phyloP scores from a whole-genome alignment of 1,284 basidiomycete species.

The Anthracocystis walkeri region DNA sequence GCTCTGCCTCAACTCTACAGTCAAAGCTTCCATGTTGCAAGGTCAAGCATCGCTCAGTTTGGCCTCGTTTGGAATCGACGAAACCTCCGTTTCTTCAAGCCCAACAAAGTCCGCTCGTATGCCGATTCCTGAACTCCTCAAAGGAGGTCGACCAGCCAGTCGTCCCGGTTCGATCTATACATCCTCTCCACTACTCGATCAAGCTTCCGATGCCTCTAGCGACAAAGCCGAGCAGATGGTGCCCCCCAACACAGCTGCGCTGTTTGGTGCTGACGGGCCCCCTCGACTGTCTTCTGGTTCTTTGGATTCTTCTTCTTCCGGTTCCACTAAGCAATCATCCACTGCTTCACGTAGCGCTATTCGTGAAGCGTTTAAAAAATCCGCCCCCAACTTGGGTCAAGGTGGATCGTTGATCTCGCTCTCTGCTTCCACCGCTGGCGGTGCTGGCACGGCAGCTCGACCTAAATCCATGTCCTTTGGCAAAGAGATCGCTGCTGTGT shows the following conservation, averaged over 20 bases:
- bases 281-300: slow-evolving; percentile 38
- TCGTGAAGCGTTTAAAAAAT: slow-evolving; percentile 42
- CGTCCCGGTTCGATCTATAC: slow-evolving; percentile 26
- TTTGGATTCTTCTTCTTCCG: slow-evolving; percentile 19
- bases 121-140: slow-evolving; percentile 49
- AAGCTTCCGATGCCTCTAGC: background rate
- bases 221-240: slow-evolving; percentile 39
- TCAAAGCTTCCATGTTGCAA: slow-evolving; percentile 89
- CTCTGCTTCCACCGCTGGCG: slow-evolving; percentile 24
- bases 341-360: slow-evolving; percentile 24
- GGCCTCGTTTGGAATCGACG: slow-evolving; percentile 67
- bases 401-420: slow-evolving; percentile 47
- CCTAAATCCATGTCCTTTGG: slow-evolving; percentile 45
- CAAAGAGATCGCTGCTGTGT: slow-evolving; percentile 30
- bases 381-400: slow-evolving; percentile 40
- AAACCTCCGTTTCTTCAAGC: slow-evolving; percentile 12
- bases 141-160: slow-evolving; percentile 12
- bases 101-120: slow-evolving; percentile 32
- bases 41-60: slow-evolving; percentile 79
- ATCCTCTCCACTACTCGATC: slow-evolving; percentile 21
- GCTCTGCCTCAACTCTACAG: slow-evolving; percentile 79
- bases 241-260: slow-evolving; percentile 45
- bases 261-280: slow-evolving; percentile 44
- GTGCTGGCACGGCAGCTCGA: slow-evolving; percentile 8
- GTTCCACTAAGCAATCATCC: slow-evolving; percentile 17